Evolutionary conservation across 1,139 yeast species (phyloP), one percentile per base, ranked within the genome.

Genomic region (Pneumocystis oryctolagi): DNA sequence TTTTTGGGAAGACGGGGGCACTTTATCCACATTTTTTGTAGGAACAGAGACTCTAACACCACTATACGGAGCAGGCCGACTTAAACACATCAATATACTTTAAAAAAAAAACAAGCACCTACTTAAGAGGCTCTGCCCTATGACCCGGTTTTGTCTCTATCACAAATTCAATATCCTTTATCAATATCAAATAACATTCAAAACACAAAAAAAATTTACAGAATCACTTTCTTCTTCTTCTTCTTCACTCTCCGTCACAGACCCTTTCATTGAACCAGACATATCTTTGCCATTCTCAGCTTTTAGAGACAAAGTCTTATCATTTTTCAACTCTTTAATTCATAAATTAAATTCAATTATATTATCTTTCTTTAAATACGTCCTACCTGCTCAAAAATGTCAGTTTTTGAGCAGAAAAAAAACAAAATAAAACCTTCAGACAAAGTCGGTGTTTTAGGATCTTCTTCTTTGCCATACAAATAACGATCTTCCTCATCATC

Each of bases 401-500:
- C 28, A 28, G 32, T 55, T 60, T 64, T 14, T 65, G 66, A 60
- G 59, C 60, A 58, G 63, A 65, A 5, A 64, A 68, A 35, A 63
- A 70, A 69, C 71, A 72, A 66, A 65, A 71, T 66, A 73, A 2
- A 40, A 40, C 53, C 53, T 40, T 40, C 53, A 18, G 1, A 5
- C 12, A 14, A 18, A 6, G 3, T 16, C 8, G 28, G 1, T 1
- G 53, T 18, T 16, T 40, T 40, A 16, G 20, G 25, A 2, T 5
- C 70, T 65, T 70, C 64, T n/a, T 79, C 82, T 64, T 84, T 92
- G 2, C 95, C 95, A 71, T 89, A 89, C 64, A 89, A 81, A 73
- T 83, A 89, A 62, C 85, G 92, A 71, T 89, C 96, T 69, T 88
- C 96, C 66, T 87, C 92, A 65, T 85, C 90, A 62, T 68, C 71